Base-by-base conservation (phyloP, 2,329 filamentous ascomycete genomes). In the Fusarium praegraminearum region DNA sequence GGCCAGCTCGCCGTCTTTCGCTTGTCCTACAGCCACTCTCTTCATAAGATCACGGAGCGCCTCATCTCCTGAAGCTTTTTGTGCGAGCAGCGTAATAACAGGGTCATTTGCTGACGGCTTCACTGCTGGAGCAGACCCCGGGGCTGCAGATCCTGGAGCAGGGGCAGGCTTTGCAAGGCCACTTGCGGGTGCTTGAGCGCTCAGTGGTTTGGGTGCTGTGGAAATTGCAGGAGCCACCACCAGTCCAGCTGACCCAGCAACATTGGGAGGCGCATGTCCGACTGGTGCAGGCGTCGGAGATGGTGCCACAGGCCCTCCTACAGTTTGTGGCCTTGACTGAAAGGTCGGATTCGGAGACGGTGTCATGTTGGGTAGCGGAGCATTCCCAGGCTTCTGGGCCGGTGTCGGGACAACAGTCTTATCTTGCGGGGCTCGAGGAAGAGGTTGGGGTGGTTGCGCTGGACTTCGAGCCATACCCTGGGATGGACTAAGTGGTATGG, bases 11-110 rank as follows among this genome's bases (percentile, higher is more conserved):
- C 89, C 86, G 38, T 88, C 86, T 15, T 87, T 89, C 1, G 93
- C 93, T 70, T 90, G 86, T 2, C 92, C 92, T 30, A 90, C 89
- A 0, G 93, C 93, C 1, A 96, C 93, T 55, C 92, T 88, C 77
- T 93, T 93, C 93, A 96, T 96, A 0, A 96, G 83, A 36, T 91
- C 89, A 60, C 93, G 90, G 12, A 96, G 82, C 57, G 91, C 85
- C 1, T 89, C 86, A 75, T 96, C 91, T 28, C 87, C 89, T 0
- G 91, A 91, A 9, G 93, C 93, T 69, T 89, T 88, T 73, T 93
- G 90, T 0, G 93, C 93, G 28, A 96, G 82, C 68, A 92, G 89
- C 52, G 93, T 90, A 58, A 96, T 95, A 44, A 96, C 93, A 1
- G 92, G 92, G 75, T 95, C 93, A 26, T 83, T 80, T n/a, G 80